Evolutionary conservation across 352 stramenopile genomes (phyloP), one percentile per base, ranked within the genome.

Genomic region (Thalassiosira exigua): DNA sequence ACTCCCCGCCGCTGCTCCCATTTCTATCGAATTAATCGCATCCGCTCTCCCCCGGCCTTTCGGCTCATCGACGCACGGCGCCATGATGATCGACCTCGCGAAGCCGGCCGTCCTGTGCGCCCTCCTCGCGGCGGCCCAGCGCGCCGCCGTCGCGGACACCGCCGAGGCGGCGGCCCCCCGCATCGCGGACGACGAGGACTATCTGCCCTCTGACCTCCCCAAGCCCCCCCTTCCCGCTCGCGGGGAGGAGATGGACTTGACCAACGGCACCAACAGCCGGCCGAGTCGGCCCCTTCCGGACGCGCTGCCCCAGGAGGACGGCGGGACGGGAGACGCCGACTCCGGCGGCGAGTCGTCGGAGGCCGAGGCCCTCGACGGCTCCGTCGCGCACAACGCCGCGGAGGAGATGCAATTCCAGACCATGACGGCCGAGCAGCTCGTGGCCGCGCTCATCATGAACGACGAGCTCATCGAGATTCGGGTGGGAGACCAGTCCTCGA

Each of bases 401-500:
- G 14, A 7, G 36, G 36, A 44, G 36, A 14, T 44, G 36, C 36
- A 44, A 27, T 62, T 27, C 53, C 26, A 27, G 19, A 17, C 27
- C 2, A 17, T 62, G 24, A 48, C 26, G 1, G 44, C 39, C 2
- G 53, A 62, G 27, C 14, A 30, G 22, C 53, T 83, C 0, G 61
- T 83, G 0, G 9, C 21, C 11, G 66, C 36, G 0, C 36, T 83
- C 12, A 60, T 83, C 22, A 24, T 36, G n/a, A 19, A 27, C 3
- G 57, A 69, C 19, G 75, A 67, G 14, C 61, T 71, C 26, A 48
- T 83, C 17, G 61, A 70, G 29, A 54, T 69, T 24, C 9, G 5
- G 11, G 46, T 70, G 11, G 51, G 77, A 4, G n/a, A 7, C 0
- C 29, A 27, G 1, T 56, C 67, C 24, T 5, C 30, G 36, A n/a